Base-by-base conservation (phyloP, 352 stramenopile species). In the Phytophthora niederhauseri region DNA sequence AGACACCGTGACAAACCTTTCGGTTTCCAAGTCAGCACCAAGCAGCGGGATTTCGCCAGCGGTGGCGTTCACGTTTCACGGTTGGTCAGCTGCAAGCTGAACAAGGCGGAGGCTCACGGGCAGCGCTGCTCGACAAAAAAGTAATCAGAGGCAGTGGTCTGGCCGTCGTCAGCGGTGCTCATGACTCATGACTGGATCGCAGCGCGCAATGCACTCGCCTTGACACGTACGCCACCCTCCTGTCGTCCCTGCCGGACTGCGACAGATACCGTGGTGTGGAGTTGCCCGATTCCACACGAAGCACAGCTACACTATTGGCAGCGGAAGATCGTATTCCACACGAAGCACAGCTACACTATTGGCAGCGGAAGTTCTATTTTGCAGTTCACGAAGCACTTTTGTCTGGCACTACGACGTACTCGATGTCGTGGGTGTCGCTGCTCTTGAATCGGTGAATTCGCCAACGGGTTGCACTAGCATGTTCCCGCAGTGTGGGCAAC, bases 401-500 rank as follows among this genome's bases (percentile, higher is more conserved):
- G 19, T 24, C 17, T 24, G 43, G 6, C 17, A 24, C 19, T 52
- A 52, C 46, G 19, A 46, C 19, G 30, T 15, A n/a, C 9, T 54
- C 17, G 53, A n/a, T 54, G 38, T 14, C 31, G 62, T 36, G 60
- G 61, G 26, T 4, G 62, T 57, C 30, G 24, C 9, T 52, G 36
- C 50, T 59, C 26, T 20, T 30, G 26, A 52, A 56, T 59, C 28
- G 17, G 31, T 38, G 24, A 49, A 34, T n/a, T 68, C 19, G 24
- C 60, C 71, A 4, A 67, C 66, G 2, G 65, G 28, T 28, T 87
- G 59, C 4, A 86, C 70, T 11, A 92, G 61, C 26, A 31, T 38
- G 59, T 85, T 82, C n/a, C 58, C 71, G 55, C 86, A 93, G 66
- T 91, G 83, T 54, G 86, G 83, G 63, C 86, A 93, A 46, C 55